Evolutionary conservation across 2,329 filamentous ascomycete genomes (phyloP), one percentile per base, ranked within the genome.

Genomic region (Aureobasidium sp.): DNA sequence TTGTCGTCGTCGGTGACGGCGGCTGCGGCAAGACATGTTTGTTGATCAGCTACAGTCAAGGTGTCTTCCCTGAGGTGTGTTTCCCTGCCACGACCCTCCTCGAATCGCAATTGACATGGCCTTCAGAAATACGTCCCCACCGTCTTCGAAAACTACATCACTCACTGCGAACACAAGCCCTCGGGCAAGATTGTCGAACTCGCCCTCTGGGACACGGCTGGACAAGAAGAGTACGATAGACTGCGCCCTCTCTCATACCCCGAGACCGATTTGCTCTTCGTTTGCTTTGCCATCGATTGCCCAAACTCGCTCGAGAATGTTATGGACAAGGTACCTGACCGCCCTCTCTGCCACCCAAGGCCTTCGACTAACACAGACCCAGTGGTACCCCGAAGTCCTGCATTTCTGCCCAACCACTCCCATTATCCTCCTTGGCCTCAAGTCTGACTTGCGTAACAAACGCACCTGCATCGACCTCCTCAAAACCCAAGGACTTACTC

Each of bases 131-230:
- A 99, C 71, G 94, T 99, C 44, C 94, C 94, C 4, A 99, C 94
- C 2, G 94, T 99, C 58, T 99, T 99, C 75, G 94, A 99, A 74
- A 99, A 99, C 81, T 99, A 99, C 84, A 97, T 99, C 78, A 97
- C 94, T 60, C 93, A 96, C 75, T 95, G 93, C 62, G 89, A 87
- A 63, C 94, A 99, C 77, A 85, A 86, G 66, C 85, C 86, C 48
- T 90, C 88, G 13, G 92, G 93, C 72, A 97, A 97, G 82, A 92
- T 88, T 62, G 91, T 99, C 67, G 94, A 99, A 79, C 85, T 99
- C 64, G 94, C 94, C 44, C 83, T 99, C 58, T 99, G 94, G 94
- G 94, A 99, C 77, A 99, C 94, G 32, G 94, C 94, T 69, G 94
- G 94, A 42, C 94, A 99, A 77, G 94, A 99, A 77, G 94, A 97